Evolutionary conservation across 495 filamentous ascomycete genomes (phyloP).

Genomic region (Podospora anserina): DNA sequence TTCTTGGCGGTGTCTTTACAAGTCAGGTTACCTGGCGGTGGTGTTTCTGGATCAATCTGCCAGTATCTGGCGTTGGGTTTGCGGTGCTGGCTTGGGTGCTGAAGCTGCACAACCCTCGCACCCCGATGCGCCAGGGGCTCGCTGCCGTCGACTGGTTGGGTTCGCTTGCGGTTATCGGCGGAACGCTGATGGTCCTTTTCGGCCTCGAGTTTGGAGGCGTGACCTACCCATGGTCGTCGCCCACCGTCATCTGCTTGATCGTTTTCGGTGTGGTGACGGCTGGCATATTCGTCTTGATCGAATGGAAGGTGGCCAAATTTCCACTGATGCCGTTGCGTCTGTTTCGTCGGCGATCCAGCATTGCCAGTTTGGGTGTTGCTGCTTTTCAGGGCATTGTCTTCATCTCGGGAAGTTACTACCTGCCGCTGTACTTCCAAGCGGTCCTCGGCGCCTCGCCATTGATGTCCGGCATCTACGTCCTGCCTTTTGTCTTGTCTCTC

Average conservation of each 20-base stretch:
- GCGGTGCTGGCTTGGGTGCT: conserved; percentile 66
- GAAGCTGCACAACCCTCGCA: conserved; percentile 71
- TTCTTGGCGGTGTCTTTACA: conserved; percentile 64
- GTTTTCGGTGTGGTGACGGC: conserved; percentile 67
- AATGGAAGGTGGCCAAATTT: conserved; percentile 68
- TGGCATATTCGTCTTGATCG: conserved; percentile 61
- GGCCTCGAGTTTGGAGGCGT: conserved; percentile 77
- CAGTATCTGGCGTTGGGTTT: conserved; percentile 68
- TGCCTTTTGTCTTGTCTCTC: conserved; percentile 70
- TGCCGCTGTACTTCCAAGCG: conserved; percentile 76
- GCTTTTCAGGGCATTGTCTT: conserved; percentile 71
- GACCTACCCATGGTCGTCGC: conserved; percentile 69
- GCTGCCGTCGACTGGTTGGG: conserved; percentile 76
- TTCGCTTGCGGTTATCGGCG: conserved; percentile 65
- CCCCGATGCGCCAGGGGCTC: conserved; percentile 65
- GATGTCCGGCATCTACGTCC: conserved; percentile 72
- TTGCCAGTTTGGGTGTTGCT: conserved; percentile 55
- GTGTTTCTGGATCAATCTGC: conserved; percentile 79
- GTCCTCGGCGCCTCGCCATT: conserved; percentile 71
- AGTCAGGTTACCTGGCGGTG: conserved; percentile 56
- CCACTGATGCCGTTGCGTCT: conserved; percentile 74
- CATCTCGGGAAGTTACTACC: conserved; percentile 69
- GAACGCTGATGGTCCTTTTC: conserved; percentile 77
- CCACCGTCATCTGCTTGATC: conserved; percentile 73
- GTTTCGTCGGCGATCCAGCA: conserved; percentile 58